A percentile compares a stretch with the other conserved stretches of the same genome.
These are phyloP conservation scores for Malus hybrid DNA, from an alignment of 331 rosid species.

Conservation along the genomic window DNA sequence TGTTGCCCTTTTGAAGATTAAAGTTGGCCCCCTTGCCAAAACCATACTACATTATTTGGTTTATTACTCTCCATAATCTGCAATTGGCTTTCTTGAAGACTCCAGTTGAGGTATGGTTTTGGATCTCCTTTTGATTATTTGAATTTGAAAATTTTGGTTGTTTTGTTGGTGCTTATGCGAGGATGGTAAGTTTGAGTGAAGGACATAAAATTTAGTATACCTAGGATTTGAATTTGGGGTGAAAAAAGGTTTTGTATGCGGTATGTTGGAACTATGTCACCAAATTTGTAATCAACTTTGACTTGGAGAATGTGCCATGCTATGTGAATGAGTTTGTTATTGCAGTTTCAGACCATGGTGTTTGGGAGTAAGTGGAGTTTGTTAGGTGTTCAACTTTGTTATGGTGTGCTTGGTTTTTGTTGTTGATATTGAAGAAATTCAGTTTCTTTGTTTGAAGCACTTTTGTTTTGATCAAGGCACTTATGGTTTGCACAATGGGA, in stretches of 20 bases:
- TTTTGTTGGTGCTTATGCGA: too few relatives aligned
- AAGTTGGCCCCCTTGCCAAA: too few relatives aligned
- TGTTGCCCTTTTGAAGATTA: too few relatives aligned
- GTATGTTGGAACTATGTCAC: too few relatives aligned
- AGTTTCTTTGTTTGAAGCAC: not conserved
- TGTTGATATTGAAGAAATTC: not conserved
- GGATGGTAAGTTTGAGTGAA: too few relatives aligned
- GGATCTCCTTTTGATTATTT: too few relatives aligned
- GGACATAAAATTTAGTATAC: too few relatives aligned
- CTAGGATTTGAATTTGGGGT: too few relatives aligned
- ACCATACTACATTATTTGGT: not conserved
- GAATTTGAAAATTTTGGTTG: not conserved
- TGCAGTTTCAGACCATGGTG: not conserved
- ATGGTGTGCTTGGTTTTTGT: not conserved
- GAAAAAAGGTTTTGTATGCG: too few relatives aligned
- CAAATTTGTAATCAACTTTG: too few relatives aligned
- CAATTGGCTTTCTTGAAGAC: not conserved
- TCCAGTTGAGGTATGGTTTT: not conserved
- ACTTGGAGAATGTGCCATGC: not conserved
- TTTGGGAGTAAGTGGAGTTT: not conserved
- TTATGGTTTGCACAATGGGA: not conserved
- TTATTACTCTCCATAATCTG: not conserved
- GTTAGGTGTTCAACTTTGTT: not conserved
- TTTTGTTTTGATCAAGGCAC: not conserved
- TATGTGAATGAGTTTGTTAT: not conserved